phyloP scores from a whole-genome alignment of 2,329 filamentous ascomycete genomes.

The Dactylellina haptotyla region DNA sequence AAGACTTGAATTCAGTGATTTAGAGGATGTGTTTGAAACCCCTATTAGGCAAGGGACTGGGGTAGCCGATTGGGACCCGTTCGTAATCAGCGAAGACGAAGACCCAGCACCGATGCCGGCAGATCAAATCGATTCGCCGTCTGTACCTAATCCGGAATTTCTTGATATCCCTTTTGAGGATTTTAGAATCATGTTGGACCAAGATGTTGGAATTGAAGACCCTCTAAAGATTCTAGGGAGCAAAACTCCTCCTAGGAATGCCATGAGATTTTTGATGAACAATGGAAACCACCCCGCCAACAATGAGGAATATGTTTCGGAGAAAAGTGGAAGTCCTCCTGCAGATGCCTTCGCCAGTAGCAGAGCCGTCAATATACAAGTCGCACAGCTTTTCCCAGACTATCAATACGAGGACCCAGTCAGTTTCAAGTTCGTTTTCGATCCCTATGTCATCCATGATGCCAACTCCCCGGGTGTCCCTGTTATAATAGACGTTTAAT shows the following conservation, averaged over 20 bases:
- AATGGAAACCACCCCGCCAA: neutral
- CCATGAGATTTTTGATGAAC: neutral
- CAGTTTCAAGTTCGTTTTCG: constrained; percentile 30
- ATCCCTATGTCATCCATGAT: constrained; percentile 19
- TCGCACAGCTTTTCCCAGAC: neutral
- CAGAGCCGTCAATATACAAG: neutral
- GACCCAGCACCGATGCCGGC: neutral
- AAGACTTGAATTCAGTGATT: neutral
- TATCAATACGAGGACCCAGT: neutral
- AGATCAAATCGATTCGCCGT: neutral
- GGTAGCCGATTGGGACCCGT: constrained; percentile 12
- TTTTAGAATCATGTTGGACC: neutral
- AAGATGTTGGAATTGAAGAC: constrained; percentile 12
- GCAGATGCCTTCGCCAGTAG: neutral
- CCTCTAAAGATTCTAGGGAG: neutral
- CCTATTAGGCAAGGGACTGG: too few species aligned
- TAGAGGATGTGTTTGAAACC: constrained; percentile 4
- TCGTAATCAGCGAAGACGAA: neutral
- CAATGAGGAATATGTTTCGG: neutral
- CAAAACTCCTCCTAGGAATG: neutral
- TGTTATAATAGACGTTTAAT: neutral
- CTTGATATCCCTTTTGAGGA: constrained; percentile 1
- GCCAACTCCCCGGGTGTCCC: too few species aligned
- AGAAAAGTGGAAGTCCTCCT: neutral
- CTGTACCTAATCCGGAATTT: neutral